Evolutionary conservation across 2,329 filamentous ascomycete genomes (phyloP).

Genomic region (Colletotrichum liaoningense): DNA sequence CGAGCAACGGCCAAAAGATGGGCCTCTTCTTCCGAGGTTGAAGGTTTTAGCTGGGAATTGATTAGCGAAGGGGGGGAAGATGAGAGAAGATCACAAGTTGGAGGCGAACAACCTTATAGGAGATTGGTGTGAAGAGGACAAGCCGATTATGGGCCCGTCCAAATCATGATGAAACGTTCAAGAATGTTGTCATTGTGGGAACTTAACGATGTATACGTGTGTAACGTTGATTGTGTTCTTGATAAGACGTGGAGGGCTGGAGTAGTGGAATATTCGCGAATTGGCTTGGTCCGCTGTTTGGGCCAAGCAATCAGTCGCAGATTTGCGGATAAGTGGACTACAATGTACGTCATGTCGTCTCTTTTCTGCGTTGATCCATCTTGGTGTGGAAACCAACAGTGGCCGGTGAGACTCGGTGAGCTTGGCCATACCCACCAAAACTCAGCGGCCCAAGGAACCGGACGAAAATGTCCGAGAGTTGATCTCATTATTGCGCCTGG

Average conservation of each 20-base stretch:
- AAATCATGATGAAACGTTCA: neutral
- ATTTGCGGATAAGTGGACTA: neutral
- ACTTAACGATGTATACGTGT: neutral
- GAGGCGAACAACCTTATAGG: too few relatives aligned
- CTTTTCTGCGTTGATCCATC: neutral
- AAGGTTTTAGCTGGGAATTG: neutral
- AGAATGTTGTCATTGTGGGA: neutral
- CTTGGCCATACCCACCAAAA: neutral
- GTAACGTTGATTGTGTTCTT: neutral
- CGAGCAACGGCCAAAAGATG: neutral
- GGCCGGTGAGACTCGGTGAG: neutral
- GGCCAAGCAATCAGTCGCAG: slow-evolving; percentile 12
- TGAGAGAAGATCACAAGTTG: neutral
- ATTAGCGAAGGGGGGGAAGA: too few relatives aligned
- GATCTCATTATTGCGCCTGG: neutral
- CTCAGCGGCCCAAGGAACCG: neutral
- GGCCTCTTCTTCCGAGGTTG: slow-evolving; percentile 18
- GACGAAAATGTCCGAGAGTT: slow-evolving; percentile 7
- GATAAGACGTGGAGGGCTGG: neutral
- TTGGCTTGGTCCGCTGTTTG: neutral
- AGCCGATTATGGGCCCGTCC: neutral
- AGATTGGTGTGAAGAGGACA: neutral
- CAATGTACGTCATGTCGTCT: slow-evolving; percentile 15
- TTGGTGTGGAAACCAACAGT: neutral
- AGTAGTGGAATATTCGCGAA: neutral